Percentiles rank a stretch among this genome's conserved stretches.
These are phyloP conservation scores for Colletotrichum lentis DNA, from an alignment of 2,329 filamentous ascomycete species.

Conservation along the genomic window DNA sequence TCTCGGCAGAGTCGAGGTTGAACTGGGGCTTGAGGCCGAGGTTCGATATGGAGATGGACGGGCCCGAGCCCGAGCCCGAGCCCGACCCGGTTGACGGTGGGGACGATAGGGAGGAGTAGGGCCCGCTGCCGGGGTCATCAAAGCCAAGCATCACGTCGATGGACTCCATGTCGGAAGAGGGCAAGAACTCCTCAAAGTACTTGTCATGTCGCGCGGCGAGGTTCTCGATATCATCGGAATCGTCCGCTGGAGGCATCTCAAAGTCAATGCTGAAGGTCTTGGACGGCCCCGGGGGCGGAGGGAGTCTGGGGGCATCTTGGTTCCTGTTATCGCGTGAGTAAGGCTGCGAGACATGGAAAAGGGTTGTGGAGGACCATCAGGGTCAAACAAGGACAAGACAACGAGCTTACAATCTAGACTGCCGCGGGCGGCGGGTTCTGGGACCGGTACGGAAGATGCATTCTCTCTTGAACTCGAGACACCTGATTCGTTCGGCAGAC, in stretches of 20 bases:
- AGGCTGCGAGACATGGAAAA: constrained; percentile 6
- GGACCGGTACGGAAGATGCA: constrained; percentile 61
- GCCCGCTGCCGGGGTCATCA: constrained; percentile 9
- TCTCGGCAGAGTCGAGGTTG: constrained; percentile 62
- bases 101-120: constrained; percentile 36
- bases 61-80: constrained; percentile 10
- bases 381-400: neutral
- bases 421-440: constrained; percentile 57
- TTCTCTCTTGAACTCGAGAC: constrained; percentile 61
- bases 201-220: constrained; percentile 55
- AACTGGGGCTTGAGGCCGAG: constrained; percentile 61
- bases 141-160: constrained; percentile 32
- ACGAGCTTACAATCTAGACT: constrained; percentile 52
- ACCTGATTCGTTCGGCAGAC: constrained; percentile 49
- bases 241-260: constrained; percentile 52
- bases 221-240: constrained; percentile 52
- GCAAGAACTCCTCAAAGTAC: constrained; percentile 53
- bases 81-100: constrained; percentile 39
- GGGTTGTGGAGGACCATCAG: neutral
- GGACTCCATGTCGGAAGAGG: constrained; percentile 40
- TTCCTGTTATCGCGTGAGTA: constrained; percentile 40
- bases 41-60: constrained; percentile 48
- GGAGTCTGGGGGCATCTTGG: constrained; percentile 39
- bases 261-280: constrained; percentile 64
- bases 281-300: constrained; percentile 51